A percentile compares a stretch with the other conserved stretches of the same genome.
These are phyloP conservation scores for Gossypium ekmanianum DNA, from an alignment of 345 rosid genomes.

Conservation along the genomic window DNA sequence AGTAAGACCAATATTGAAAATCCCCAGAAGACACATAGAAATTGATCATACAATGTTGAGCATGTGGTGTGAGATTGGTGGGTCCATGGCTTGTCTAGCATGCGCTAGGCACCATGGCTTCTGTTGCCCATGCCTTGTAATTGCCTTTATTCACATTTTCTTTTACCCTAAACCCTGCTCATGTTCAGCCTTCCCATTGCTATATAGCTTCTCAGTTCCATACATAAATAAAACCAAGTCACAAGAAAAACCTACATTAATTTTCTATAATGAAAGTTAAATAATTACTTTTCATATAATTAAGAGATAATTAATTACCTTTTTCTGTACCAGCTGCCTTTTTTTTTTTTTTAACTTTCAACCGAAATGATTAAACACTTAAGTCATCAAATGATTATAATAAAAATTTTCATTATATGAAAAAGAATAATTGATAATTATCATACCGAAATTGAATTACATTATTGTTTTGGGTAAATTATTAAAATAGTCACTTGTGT, in stretches of 20 bases:
- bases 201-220: neutral
- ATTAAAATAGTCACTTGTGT: too few relatives aligned
- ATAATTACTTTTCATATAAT: neutral
- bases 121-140: constrained; percentile 34
- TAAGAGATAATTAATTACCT: neutral
- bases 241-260: neutral
- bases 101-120: constrained; percentile 35
- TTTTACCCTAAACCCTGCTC: neutral
- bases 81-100: constrained; percentile 35
- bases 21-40: too few relatives aligned
- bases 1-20: neutral
- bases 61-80: constrained; percentile 15
- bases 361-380: too few relatives aligned
- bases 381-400: too few relatives aligned
- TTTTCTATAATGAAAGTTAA: neutral
- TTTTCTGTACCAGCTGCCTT: neutral
- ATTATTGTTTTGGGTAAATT: too few relatives aligned
- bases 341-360: too few relatives aligned
- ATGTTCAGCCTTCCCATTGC: neutral
- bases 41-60: too few relatives aligned
- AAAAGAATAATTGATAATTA: too few relatives aligned
- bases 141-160: neutral
- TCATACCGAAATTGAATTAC: too few relatives aligned
- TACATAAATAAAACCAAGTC: neutral
- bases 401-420: too few relatives aligned